Evolutionary conservation across 495 filamentous ascomycete species (phyloP).

Genomic region (Elasticomyces elasticus): DNA sequence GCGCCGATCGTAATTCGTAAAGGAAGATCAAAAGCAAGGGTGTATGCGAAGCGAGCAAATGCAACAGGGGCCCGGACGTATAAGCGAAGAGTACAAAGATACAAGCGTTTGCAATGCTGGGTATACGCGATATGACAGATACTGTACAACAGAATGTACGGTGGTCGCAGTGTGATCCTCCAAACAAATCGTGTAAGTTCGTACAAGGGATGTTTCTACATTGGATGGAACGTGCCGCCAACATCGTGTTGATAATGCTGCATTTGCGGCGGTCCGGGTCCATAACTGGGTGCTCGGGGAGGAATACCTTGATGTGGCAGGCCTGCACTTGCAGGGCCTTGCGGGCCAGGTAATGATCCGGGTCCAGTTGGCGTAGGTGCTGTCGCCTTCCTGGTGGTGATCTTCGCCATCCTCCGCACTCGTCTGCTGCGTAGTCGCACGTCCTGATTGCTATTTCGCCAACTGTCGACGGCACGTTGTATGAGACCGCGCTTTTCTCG

Average conservation of each 20-base stretch:
- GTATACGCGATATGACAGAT: conserved; percentile 16
- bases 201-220: conserved; percentile 25
- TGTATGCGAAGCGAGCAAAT: conserved; percentile 20
- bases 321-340: conserved; percentile 37
- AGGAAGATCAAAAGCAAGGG: conserved; percentile 5
- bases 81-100: conserved; percentile 8
- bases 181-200: not conserved
- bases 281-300: conserved; percentile 28
- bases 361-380: conserved; percentile 34
- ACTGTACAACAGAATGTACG: conserved; percentile 34
- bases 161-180: not conserved
- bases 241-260: conserved; percentile 88
- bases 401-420: conserved; percentile 90
- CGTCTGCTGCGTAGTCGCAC: conserved; percentile 78
- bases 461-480: conserved; percentile 93
- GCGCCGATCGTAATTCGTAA: conserved; percentile 6
- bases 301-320: conserved; percentile 43
- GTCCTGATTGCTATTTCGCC: conserved; percentile 98
- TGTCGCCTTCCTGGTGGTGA: conserved; percentile 67
- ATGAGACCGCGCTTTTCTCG: conserved; percentile 91
- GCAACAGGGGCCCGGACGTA: not conserved
- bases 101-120: conserved; percentile 5
- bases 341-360: conserved; percentile 41
- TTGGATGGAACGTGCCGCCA: conserved; percentile 69
- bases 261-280: conserved; percentile 46